A percentile compares a stretch with the other conserved stretches of the same genome.
These are phyloP conservation scores for Xylariales sp. DNA, from an alignment of 2,329 filamentous ascomycete genomes.

Conservation along the genomic window DNA sequence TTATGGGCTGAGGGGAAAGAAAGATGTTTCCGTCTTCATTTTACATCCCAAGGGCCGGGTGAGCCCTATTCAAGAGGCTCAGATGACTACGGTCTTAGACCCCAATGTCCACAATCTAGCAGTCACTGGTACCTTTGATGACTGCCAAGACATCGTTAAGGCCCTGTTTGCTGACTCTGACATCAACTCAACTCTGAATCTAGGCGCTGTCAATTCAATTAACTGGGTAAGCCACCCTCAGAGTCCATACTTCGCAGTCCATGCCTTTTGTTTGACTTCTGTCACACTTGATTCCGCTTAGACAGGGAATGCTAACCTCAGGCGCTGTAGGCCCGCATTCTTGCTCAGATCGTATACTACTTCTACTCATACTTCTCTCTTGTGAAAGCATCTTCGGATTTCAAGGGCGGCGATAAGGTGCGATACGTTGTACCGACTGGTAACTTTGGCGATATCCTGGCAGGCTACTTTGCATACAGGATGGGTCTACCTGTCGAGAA, in stretches of 20 bases:
- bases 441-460: constrained; percentile 90
- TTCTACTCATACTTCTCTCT: constrained; percentile 91
- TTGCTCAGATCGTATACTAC: constrained; percentile 97
- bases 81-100: constrained; percentile 94
- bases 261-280: too few relatives aligned
- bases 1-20: constrained; percentile 90
- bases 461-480: constrained; percentile 84
- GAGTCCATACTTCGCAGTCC: too few relatives aligned
- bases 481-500: constrained; percentile 89
- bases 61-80: constrained; percentile 86
- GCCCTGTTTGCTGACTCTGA: constrained; percentile 82
- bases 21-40: constrained; percentile 95
- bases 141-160: constrained; percentile 97
- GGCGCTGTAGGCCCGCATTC: too few relatives aligned
- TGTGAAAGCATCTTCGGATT: constrained; percentile 51
- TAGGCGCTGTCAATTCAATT: constrained; percentile 94
- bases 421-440: constrained; percentile 90
- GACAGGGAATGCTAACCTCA: too few relatives aligned
- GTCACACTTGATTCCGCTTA: too few relatives aligned
- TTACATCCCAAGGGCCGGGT: constrained; percentile 88
- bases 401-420: constrained; percentile 63
- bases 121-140: constrained; percentile 88
- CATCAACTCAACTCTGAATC: constrained; percentile 75
- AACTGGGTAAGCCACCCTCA: too few relatives aligned
- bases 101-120: constrained; percentile 89